Base-by-base conservation (phyloP, 2,329 filamentous ascomycete species). In the Rutstroemia sp. region DNA sequence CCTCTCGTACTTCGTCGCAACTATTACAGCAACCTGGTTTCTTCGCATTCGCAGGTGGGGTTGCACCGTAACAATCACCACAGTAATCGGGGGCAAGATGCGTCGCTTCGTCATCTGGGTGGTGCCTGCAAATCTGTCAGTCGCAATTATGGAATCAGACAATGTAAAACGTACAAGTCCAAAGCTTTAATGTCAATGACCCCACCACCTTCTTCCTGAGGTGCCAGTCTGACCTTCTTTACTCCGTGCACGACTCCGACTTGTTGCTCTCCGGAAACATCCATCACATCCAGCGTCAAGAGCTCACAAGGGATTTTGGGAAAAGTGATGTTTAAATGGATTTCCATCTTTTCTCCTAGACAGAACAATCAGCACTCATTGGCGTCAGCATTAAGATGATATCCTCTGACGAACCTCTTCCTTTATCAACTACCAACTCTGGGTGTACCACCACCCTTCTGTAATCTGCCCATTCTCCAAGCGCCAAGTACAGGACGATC, bases 391-490 rank as follows among this genome's bases (percentile, higher is more conserved):
- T 27, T 14, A 2, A n/a, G n/a, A 46, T 30, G 16, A 17, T 23
- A 9, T 38, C 4, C 48, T 34, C 12, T n/a, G 54, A 48, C 59
- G 16, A 77, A 91, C 89, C 91, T 88, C 94, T 82, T 64, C 91
- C 91, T 75, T 97, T 96, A 71, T 99, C 95, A 19, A 99, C 94
- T 58, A 99, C 84, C 65, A 99, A 75, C 76, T 99, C 94, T 6
- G 94, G 92, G 70, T 91, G 85, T 60, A 99, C 88, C 50, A 87
- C 80, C 62, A 97, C 81, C 69, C 86, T 83, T 65, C 91, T 81
- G 74, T 96, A 99, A 68, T 97, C 94, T 58, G 81, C 78, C 92
- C 94, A 99, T 85, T 99, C 94, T 72, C 92, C 91, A 86, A 89
- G 92, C 25, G 91, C 81, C 64, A 99, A 80, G 73, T 87, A 96